Evolutionary conservation across 306 rosid species (phyloP).

Genomic region (Cicer bijugum): DNA sequence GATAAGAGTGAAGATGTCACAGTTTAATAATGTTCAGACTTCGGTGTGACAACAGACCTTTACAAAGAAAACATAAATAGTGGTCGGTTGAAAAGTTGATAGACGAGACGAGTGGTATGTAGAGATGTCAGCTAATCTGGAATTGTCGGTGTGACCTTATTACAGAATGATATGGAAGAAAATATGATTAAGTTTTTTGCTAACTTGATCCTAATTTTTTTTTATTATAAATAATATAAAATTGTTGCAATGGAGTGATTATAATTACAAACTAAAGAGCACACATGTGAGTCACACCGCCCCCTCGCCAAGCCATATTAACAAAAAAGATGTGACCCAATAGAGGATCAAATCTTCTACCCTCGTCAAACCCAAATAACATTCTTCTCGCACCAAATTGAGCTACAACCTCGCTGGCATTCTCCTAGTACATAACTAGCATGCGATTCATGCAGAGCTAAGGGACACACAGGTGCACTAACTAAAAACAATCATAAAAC

Average conservation of each 20-base stretch:
- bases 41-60: too few relatives aligned
- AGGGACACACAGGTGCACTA: background rate
- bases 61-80: background rate
- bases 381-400: background rate
- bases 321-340: background rate
- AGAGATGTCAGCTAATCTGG: conserved; percentile 28
- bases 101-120: background rate
- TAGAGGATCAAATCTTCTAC: background rate
- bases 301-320: background rate
- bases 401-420: conserved; percentile 12
- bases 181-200: background rate
- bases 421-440: background rate
- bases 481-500: conserved; percentile 31
- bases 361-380: background rate
- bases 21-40: too few relatives aligned
- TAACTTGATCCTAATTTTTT: too few relatives aligned
- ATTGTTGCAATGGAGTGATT: too few relatives aligned
- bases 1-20: too few relatives aligned
- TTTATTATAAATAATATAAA: too few relatives aligned
- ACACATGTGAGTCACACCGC: too few relatives aligned
- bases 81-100: conserved; percentile 35
- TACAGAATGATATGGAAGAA: background rate
- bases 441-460: background rate
- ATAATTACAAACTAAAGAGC: too few relatives aligned
- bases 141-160: conserved; percentile 14